phyloP scores from a whole-genome alignment of 495 filamentous ascomycete genomes.

The Penicillium simplicissimum region DNA sequence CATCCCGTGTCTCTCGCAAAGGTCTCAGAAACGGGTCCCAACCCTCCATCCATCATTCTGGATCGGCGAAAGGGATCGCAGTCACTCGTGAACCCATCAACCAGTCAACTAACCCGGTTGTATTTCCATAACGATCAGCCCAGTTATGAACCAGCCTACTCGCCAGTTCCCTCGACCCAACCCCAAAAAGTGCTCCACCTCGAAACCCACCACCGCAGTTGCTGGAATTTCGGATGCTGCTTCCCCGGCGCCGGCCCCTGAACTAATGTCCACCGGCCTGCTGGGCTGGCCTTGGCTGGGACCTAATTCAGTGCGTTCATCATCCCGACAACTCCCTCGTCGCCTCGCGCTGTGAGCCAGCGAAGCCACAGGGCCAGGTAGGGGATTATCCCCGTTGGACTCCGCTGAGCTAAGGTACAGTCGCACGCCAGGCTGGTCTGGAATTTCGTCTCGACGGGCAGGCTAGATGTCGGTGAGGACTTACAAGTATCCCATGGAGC shows the following conservation, averaged over 20 bases:
- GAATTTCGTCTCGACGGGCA: constrained; percentile 14
- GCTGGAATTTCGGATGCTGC: constrained; percentile 29
- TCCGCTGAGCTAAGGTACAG: constrained; percentile 1
- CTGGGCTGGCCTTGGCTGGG: constrained; percentile 19
- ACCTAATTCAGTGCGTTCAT: constrained; percentile 10
- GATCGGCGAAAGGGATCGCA: constrained; percentile 31
- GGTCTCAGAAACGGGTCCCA: constrained; percentile 14
- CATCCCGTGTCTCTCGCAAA: not conserved
- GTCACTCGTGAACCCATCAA: not conserved
- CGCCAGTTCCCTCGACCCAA: constrained; percentile 1
- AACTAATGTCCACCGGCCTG: constrained; percentile 30
- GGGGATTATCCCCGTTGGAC: constrained; percentile 4
- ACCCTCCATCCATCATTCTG: constrained; percentile 17
- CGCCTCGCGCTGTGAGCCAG: not conserved
- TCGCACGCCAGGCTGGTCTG: constrained; percentile 27
- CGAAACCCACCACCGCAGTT: constrained; percentile 17
- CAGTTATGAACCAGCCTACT: constrained; percentile 20
- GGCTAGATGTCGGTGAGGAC: constrained; percentile 25
- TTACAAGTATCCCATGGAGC: not conserved
- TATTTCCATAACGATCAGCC: constrained; percentile 11
- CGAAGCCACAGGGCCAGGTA: not conserved
- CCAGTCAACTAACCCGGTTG: not conserved
- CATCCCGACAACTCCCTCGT: constrained; percentile 34
- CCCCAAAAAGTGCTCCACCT: constrained; percentile 19
- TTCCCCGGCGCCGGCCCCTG: constrained; percentile 36